Evolutionary conservation across 148 eudicot species (phyloP).

Genomic region (Cornus controversa): DNA sequence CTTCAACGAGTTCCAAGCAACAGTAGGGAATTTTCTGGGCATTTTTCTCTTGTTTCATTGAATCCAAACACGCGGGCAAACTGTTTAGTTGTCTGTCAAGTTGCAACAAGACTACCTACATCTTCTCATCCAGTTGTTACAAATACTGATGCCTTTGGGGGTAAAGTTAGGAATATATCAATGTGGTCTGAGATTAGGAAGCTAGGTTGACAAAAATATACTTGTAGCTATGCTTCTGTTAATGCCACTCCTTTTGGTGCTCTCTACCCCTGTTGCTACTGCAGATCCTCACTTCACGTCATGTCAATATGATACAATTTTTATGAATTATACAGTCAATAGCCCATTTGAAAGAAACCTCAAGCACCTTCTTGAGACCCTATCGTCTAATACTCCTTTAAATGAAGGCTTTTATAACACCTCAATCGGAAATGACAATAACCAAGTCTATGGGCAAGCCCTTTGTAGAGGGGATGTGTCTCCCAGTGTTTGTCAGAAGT

Average conservation of each 20-base stretch:
- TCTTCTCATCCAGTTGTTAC: no score
- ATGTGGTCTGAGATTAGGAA: neutral
- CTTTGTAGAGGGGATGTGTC: slow-evolving; percentile 34
- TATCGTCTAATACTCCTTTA: slow-evolving; percentile 12
- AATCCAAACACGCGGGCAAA: no score
- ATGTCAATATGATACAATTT: neutral
- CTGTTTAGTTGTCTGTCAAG: no score
- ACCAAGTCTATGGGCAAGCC: slow-evolving; percentile 21
- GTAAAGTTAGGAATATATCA: neutral
- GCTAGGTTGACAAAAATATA: neutral
- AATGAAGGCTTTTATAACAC: slow-evolving; percentile 18
- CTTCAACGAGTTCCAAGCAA: no score
- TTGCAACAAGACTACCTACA: no score
- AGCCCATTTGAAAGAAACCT: slow-evolving; percentile 25
- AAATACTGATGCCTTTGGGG: neutral
- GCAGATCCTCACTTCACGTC: slow-evolving; percentile 12
- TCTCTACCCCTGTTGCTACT: neutral
- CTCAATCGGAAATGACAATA: slow-evolving; percentile 6
- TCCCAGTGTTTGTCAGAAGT: slow-evolving; percentile 12
- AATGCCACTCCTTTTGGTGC: neutral
- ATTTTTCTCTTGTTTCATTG: no score
- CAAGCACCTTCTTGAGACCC: slow-evolving; percentile 18
- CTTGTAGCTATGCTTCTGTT: neutral
- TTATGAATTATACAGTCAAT: slow-evolving; percentile 10
- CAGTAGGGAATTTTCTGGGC: no score